Base-by-base conservation (phyloP, 208 protist genomes). In the Acanthamoeba lenticulata region DNA sequence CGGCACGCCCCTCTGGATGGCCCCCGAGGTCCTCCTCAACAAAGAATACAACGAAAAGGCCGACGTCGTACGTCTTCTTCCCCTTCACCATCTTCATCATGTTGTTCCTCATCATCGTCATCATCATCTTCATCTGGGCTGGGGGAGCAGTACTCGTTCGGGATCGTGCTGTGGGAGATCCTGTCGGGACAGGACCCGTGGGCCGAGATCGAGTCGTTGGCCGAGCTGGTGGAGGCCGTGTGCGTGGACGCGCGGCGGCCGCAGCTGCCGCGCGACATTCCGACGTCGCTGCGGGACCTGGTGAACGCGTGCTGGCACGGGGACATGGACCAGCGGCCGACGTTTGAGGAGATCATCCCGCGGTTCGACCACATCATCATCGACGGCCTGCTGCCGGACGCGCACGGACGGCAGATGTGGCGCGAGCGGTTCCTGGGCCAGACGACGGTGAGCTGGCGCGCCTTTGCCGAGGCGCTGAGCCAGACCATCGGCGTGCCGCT, bases 41-140 rank as follows among this genome's bases (percentile, higher is more conserved):
- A 93, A 93, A 38, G 88, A 93, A 34, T 93, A 93, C 62, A 77
- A 93, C 62, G 88, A 93, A 49, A 93, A 93, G 62, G 88, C 88
- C 29, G 88, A 93, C 65, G 88, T 93, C 27, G 72, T 83, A 83
- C 34, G 72, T 44, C 57, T 29, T n/a, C 57, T 67, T 24, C 7
- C 29, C 57, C 29, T 67, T 67, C 24, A 67, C 21, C 5, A 21
- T 67, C 57, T 69, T 29, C 21, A 29, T 27, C 17, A 60, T 60
- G 15, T 60, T n/a, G 15, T 60, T 60, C 2, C 17, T 24, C 52
- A 24, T 60, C 11, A 24, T 60, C 1, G n/a, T 60, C n/a, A 9
- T 60, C 13, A 29, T n/a, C n/a, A 24, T 15, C 0, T 60, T 2
- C 4, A 24, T 60, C n/a, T 9, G 1, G 5, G 17, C 36, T 6